Evolutionary conservation across 2,329 filamentous ascomycete species (phyloP), one percentile per base, ranked within the genome.

Genomic region (Orbilia blumenaviensis): DNA sequence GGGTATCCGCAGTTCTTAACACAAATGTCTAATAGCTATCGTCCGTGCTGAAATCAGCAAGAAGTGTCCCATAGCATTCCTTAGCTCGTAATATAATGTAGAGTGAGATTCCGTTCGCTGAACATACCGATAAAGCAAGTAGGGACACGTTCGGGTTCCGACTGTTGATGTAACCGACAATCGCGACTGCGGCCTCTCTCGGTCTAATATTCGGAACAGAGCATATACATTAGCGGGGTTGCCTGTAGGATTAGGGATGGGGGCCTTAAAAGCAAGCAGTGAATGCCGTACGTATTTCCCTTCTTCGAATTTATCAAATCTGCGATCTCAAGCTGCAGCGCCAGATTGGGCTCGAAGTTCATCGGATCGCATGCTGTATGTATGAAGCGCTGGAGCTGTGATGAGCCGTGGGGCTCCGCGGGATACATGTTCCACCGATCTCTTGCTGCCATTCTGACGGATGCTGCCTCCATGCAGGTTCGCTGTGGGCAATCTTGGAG

Each of bases 1-100:
- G 95, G 94, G 83, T 99, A 99, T 80, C 95, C 95, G 87, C 95
- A 99, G 85, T 99, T 99, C 86, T 99, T 99, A 84, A 98, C 95
- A 84, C 95, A 98, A 78, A 98, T 98, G 83, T 99, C 95, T 82
- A 99, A 92, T 79, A 99, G 89, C 85, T 90, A 81, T 82, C 27
- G 23, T 61, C 18, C 32, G 60, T 66, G 48, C 44, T 67, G 38
- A 73, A 61, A 66, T 66, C 46, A 64, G 75, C 46, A 56, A 64
- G 38, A 62, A 46, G 21, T 52, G 18, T 42, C 38, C 54, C 23
- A 44, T 29, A 64, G 21, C 21, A 36, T 46, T 38, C 27, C n/a
- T 54, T 56, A 62, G 56, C 61, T 73, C 27, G 12, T 34, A 16
- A n/a, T 9, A 21, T 25, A 25, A 32, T 5, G 27, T 16, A 54